phyloP scores from a whole-genome alignment of 257 asterid genomes.

The Leptodermis oblonga region DNA sequence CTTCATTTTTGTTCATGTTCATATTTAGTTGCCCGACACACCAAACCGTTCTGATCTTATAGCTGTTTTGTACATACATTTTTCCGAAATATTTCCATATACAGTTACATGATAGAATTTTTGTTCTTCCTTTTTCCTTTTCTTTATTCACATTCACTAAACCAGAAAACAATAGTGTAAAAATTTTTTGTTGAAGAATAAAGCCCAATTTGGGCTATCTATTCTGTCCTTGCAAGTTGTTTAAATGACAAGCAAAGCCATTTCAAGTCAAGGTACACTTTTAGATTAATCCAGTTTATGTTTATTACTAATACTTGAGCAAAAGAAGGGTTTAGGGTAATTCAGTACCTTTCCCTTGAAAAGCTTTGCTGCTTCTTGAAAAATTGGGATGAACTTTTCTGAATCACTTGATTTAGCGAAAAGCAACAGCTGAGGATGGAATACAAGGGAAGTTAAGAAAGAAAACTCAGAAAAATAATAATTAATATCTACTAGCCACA shows the following conservation, averaged over 20 bases:
- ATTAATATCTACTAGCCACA: neutral
- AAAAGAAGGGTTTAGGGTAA: neutral
- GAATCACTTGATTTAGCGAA: constrained; percentile 59
- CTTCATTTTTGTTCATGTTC: no score
- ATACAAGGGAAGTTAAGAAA: constrained; percentile 10
- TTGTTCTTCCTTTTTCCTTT: neutral
- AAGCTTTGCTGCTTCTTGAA: constrained; percentile 85
- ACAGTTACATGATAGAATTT: neutral
- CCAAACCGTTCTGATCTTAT: no score
- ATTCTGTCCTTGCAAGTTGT: neutral
- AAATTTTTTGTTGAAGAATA: neutral
- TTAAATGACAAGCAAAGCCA: neutral
- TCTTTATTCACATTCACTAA: neutral
- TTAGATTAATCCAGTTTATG: neutral
- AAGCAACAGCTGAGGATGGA: constrained; percentile 65
- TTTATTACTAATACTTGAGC: neutral
- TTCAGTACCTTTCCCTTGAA: constrained; percentile 85
- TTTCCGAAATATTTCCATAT: neutral
- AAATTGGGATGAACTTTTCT: constrained; percentile 45
- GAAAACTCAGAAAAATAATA: neutral
- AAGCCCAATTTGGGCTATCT: neutral
- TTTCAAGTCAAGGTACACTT: neutral
- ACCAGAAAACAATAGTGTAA: neutral
- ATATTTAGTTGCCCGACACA: no score
- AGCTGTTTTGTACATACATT: no score